These are phyloP conservation scores for Buddleja alternifolia DNA, from an alignment of 257 asterid species.

Conservation along the genomic window DNA sequence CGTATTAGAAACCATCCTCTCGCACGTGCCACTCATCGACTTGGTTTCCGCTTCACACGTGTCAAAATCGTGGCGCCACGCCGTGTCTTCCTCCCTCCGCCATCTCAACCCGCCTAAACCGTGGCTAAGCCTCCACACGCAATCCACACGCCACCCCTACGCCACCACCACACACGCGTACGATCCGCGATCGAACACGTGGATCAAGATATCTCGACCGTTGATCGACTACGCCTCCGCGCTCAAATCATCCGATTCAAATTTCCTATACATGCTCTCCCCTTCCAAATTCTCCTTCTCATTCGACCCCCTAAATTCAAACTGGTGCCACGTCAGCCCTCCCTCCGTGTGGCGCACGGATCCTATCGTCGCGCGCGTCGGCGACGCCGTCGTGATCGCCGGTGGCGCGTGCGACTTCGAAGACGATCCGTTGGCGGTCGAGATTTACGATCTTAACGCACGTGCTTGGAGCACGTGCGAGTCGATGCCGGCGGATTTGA, in stretches of 20 bases:
- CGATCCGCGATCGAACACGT: constrained; percentile 51
- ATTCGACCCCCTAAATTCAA: constrained; percentile 31
- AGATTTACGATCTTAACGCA: constrained; percentile 31
- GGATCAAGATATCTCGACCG: constrained; percentile 41
- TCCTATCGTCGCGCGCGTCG: constrained; percentile 51
- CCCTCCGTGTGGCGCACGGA: constrained; percentile 49
- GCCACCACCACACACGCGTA: constrained; percentile 37
- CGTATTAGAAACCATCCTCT: constrained; percentile 39
- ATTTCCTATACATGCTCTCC: constrained; percentile 43
- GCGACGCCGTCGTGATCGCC: constrained; percentile 40
- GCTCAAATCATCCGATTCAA: constrained; percentile 43
- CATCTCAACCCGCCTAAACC: constrained; percentile 47
- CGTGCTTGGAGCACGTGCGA: constrained; percentile 39
- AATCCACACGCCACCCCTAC: constrained; percentile 40
- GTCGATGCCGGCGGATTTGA: constrained; percentile 44
- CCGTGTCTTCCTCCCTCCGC: constrained; percentile 45
- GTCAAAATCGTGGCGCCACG: constrained; percentile 46
- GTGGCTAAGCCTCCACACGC: constrained; percentile 54
- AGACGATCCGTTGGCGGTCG: constrained; percentile 49
- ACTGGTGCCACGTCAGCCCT: constrained; percentile 44
- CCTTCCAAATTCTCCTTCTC: constrained; percentile 45
- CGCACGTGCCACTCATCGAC: constrained; percentile 48
- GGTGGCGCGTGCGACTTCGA: constrained; percentile 59
- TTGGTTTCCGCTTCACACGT: constrained; percentile 42
- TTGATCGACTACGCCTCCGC: constrained; percentile 21